Percentiles rank a stretch among this genome's conserved stretches.
phyloP scores from a whole-genome alignment of 345 rosid species.

The Aethionema arabicum region DNA sequence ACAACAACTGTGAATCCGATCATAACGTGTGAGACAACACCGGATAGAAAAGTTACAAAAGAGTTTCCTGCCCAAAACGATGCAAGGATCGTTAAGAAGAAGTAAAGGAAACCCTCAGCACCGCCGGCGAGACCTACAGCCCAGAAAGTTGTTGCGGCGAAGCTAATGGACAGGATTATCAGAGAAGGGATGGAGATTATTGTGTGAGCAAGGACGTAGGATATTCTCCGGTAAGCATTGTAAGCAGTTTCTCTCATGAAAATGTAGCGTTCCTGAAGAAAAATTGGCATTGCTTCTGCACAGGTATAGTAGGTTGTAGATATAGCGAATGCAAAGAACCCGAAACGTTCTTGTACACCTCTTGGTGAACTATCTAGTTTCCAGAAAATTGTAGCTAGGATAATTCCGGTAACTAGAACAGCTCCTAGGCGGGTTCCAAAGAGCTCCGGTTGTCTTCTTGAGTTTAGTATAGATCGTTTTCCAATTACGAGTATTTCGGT shows the following conservation, averaged over 20 bases:
- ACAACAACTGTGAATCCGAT: slow-evolving; percentile 81
- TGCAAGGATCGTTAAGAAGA: slow-evolving; percentile 59
- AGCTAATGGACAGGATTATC: slow-evolving; percentile 56
- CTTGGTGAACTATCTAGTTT: slow-evolving; percentile 75
- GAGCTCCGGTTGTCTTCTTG: slow-evolving; percentile 78
- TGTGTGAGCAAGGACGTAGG: slow-evolving; percentile 83
- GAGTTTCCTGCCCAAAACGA: slow-evolving; percentile 96
- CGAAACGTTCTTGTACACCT: slow-evolving; percentile 84
- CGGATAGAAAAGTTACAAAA: slow-evolving; percentile 81
- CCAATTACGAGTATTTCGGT: slow-evolving; percentile 69
- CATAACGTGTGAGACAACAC: slow-evolving; percentile 82
- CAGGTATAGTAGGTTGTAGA: slow-evolving; percentile 90
- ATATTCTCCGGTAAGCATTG: slow-evolving; percentile 84
- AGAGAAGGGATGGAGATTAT: slow-evolving; percentile 68
- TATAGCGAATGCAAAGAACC: slow-evolving; percentile 94
- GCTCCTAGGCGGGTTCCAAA: slow-evolving; percentile 77
- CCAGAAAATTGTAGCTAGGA: slow-evolving; percentile 80
- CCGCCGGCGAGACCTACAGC: slow-evolving; percentile 82
- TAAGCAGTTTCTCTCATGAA: slow-evolving; percentile 98
- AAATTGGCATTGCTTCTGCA: slow-evolving; percentile 84
- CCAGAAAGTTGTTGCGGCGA: slow-evolving; percentile 71
- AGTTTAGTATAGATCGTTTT: slow-evolving; percentile 59
- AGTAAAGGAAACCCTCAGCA: slow-evolving; percentile 61
- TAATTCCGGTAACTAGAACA: slow-evolving; percentile 70
- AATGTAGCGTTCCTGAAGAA: slow-evolving; percentile 86